phyloP scores from a whole-genome alignment of 1,284 basidiomycete species.

The Inonotus obliquus region DNA sequence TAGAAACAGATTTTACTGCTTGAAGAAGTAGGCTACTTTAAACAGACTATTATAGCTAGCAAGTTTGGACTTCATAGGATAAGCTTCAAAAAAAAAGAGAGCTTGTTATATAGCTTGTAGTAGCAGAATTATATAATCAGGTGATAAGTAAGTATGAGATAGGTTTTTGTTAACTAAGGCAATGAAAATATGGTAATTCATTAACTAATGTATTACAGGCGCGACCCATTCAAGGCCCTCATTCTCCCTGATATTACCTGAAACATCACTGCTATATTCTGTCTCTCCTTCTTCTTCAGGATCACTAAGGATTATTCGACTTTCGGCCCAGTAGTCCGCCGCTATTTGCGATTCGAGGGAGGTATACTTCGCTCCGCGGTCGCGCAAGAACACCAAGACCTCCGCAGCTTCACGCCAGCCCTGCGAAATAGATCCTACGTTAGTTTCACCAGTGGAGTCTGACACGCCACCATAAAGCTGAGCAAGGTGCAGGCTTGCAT shows the following conservation, averaged over 20 bases:
- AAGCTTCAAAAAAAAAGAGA: no score
- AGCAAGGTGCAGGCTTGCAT: conserved; percentile 60
- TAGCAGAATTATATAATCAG: no score
- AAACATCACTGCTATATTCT: conserved; percentile 34
- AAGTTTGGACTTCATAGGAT: no score
- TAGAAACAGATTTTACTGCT: no score
- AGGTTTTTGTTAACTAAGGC: no score
- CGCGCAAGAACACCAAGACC: conserved; percentile 57
- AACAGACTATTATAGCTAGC: no score
- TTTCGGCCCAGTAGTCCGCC: conserved; percentile 41
- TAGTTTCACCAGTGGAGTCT: conserved; percentile 19
- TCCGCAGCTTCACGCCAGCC: conserved; percentile 61
- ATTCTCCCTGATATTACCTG: conserved; percentile 23
- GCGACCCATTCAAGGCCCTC: conserved; percentile 36
- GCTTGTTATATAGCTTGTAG: no score
- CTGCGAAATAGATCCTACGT: conserved; percentile 17
- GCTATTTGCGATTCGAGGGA: conserved; percentile 42
- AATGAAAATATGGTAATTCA: no score
- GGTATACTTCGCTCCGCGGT: conserved; percentile 61
- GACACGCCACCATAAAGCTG: conserved; percentile 41
- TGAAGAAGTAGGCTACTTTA: no score
- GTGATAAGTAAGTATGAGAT: no score
- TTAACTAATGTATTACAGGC: conserved; percentile 18
- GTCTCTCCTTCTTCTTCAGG: conserved; percentile 44
- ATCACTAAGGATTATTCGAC: conserved; percentile 51